phyloP scores from a whole-genome alignment of 2,329 filamentous ascomycete species.

The Fusarium poae region DNA sequence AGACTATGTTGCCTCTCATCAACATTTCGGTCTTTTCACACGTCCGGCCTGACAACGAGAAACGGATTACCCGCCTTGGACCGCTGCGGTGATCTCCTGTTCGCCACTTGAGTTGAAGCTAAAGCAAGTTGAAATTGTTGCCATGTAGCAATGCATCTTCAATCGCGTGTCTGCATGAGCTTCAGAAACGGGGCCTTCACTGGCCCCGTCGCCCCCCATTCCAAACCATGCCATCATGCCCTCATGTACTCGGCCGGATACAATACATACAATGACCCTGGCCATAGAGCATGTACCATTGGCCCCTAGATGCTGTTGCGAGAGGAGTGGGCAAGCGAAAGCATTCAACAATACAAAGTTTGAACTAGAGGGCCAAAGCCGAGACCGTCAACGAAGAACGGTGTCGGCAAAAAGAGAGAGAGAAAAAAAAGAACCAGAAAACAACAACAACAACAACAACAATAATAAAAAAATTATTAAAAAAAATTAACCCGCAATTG shows the following conservation, averaged over 20 bases:
- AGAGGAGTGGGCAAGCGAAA: slow-evolving; percentile 10
- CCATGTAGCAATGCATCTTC: slow-evolving; percentile 45
- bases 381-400: slow-evolving; percentile 12
- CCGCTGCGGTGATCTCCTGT: slow-evolving; percentile 44
- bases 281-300: slow-evolving; percentile 22
- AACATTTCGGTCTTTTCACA: slow-evolving; percentile 33
- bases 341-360: slow-evolving; percentile 22
- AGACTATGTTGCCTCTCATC: slow-evolving; percentile 42
- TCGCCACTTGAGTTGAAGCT: slow-evolving; percentile 49
- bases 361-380: slow-evolving; percentile 10
- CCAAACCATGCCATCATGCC: slow-evolving; percentile 38
- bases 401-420: background rate
- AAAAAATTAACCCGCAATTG: slow-evolving; percentile 29
- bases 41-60: slow-evolving; percentile 38
- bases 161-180: slow-evolving; percentile 48
- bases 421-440: background rate
- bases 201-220: slow-evolving; percentile 40
- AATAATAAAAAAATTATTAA: slow-evolving; percentile 2
- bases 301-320: slow-evolving; percentile 15
- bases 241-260: slow-evolving; percentile 32
- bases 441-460: slow-evolving; percentile 6
- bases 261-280: slow-evolving; percentile 33
- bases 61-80: slow-evolving; percentile 44
- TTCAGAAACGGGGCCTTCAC: slow-evolving; percentile 40
- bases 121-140: slow-evolving; percentile 48